Conservation (phyloP, 2,329 filamentous ascomycete species). For the Colletotrichum musae region DNA sequence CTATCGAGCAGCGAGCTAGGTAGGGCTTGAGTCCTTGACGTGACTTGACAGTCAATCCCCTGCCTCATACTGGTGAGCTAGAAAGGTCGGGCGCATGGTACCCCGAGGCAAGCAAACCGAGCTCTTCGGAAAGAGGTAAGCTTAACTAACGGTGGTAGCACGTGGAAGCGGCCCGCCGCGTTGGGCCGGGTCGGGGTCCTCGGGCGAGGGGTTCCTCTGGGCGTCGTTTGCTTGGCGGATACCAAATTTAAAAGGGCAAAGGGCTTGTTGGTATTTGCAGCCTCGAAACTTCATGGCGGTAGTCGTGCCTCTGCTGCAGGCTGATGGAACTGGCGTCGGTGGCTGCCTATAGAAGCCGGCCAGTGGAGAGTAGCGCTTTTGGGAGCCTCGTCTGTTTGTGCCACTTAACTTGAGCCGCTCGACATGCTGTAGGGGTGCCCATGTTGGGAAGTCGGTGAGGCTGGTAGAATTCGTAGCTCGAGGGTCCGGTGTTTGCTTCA, state of each 20-base stretch:
- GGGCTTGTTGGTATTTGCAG: too few relatives aligned
- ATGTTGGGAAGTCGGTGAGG: not conserved
- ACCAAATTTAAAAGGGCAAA: too few relatives aligned
- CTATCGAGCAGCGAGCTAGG: too few relatives aligned
- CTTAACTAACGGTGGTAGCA: constrained; percentile 21
- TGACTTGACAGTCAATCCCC: too few relatives aligned
- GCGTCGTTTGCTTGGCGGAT: not conserved
- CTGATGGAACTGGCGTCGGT: not conserved
- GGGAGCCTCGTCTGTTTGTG: not conserved
- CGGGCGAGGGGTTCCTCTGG: not conserved
- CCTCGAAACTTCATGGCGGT: too few relatives aligned
- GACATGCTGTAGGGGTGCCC: not conserved
- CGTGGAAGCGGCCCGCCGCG: constrained; percentile 19
- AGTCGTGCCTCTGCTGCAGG: not conserved
- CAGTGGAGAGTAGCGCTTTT: not conserved
- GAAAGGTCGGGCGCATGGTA: not conserved
- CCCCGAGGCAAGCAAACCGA: not conserved
- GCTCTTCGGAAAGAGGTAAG: constrained; percentile 17
- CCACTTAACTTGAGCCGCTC: constrained; percentile 10
- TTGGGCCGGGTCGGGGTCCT: not conserved
- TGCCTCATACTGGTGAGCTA: too few relatives aligned
- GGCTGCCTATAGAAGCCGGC: not conserved
- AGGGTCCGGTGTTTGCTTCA: constrained; percentile 6
- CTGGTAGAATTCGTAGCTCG: not conserved
- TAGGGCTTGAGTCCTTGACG: too few relatives aligned